Base-by-base conservation (phyloP, 2,329 filamentous ascomycete species). In the Aspergillus clavatus region DNA sequence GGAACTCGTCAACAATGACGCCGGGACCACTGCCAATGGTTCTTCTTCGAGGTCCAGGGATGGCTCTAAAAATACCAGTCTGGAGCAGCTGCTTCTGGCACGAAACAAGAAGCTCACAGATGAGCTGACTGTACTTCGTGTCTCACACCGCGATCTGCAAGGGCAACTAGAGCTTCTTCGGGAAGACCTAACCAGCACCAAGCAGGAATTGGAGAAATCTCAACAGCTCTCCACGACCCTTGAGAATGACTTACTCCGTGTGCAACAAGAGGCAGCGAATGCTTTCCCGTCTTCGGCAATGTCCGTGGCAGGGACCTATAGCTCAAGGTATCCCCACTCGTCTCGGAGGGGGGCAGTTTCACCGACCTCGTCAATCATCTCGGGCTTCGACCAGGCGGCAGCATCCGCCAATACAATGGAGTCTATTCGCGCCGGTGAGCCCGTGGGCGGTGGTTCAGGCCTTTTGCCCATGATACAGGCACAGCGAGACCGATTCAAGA, bases 381-480 rank as follows among this genome's bases (percentile, higher is more conserved):
- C 90, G 48, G 93, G 93, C n/a, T 89, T 96, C 62, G 87, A 95
- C 60, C 83, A 86, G 18, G 78, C 81, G 35, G 74, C 73, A 33
- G 65, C 70, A 38, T 73, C 69, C 16, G 64, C 66, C 27, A 72
- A 70, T 28, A 75, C 73, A 11, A 71, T 84, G 54, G 80, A 83
- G 29, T 71, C 78, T 5, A 71, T 84, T 19, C 77, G 81, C 24
- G 78, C 77, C 2, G 86, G 89, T 38, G 80, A 83, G 51, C 75
- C 83, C 7, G 77, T 84, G 44, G 86, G 86, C 24, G 80, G 87
- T 43, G 87, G 88, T 2, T 87, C 87, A 0, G 89, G 90, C 10
- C 96, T 98, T 53, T 74, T 98, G 19, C 94, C 93, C 26, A 98
- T 98, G 94, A 87, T 98, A 42, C 95, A 93, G 26, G 93, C 94